These are phyloP conservation scores for Nyssa sinensis DNA, from an alignment of 148 eudicot species.

Conservation along the genomic window DNA sequence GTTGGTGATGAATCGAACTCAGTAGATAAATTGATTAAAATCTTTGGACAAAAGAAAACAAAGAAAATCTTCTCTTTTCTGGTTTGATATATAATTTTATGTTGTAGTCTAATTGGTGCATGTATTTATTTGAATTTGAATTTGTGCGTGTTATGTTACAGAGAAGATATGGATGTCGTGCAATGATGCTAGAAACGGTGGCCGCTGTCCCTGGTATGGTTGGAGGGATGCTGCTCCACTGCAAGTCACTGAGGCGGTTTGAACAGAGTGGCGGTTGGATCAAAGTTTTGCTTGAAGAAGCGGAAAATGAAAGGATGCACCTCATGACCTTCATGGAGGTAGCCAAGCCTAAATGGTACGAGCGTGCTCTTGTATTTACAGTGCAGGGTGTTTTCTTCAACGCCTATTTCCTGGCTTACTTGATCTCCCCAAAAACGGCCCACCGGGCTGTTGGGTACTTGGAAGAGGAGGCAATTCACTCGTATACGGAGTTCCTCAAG, in stretches of 20 bases:
- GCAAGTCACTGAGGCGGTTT: neutral
- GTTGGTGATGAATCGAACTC: no score
- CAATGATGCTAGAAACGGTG: conserved; percentile 9
- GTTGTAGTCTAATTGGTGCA: no score
- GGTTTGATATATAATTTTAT: no score
- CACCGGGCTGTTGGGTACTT: conserved; percentile 1
- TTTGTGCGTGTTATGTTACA: no score
- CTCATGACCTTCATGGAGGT: conserved; percentile 13
- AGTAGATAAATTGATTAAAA: no score
- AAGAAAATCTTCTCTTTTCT: no score
- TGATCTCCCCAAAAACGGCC: neutral
- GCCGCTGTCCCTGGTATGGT: conserved; percentile 13
- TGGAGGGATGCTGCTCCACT: conserved; percentile 10
- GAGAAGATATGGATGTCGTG: neutral
- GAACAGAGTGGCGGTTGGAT: conserved; percentile 17
- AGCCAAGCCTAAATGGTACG: conserved; percentile 6
- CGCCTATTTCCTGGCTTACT: conserved; percentile 11
- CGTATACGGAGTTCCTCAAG: conserved; percentile 8
- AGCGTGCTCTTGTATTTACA: conserved; percentile 8
- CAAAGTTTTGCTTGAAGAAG: conserved; percentile 3
- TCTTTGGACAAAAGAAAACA: no score
- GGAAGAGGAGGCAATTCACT: conserved; percentile 11
- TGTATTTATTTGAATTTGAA: no score
- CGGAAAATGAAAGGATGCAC: conserved; percentile 9
- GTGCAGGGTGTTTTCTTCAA: conserved; percentile 16